phyloP scores from a whole-genome alignment of 2,329 filamentous ascomycete species.

The Cercospora sp. region DNA sequence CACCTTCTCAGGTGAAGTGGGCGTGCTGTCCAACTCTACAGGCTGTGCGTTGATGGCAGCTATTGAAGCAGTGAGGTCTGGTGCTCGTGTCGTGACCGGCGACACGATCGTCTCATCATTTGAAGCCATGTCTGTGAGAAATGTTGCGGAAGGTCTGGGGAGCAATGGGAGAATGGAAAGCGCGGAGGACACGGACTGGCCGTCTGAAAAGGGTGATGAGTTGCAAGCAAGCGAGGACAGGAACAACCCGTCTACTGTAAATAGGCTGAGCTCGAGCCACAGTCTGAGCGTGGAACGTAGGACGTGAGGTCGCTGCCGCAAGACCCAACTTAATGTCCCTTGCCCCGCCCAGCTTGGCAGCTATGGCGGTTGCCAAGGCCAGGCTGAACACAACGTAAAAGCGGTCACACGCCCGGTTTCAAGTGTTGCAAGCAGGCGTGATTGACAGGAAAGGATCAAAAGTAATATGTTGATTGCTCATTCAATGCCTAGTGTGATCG shows the following conservation, averaged over 20 bases:
- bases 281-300: conserved; percentile 1
- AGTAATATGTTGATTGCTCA: not conserved
- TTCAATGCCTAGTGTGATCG: not conserved
- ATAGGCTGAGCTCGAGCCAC: not conserved
- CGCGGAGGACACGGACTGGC: not conserved
- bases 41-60: conserved; percentile 48
- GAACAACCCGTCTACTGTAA: not conserved
- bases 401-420: not conserved
- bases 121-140: conserved; percentile 20
- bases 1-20: conserved; percentile 32
- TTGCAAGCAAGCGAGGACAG: not conserved
- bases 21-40: conserved; percentile 48
- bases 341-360: conserved; percentile 1
- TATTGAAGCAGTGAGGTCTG: conserved; percentile 42
- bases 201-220: too few species aligned
- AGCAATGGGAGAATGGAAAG: not conserved
- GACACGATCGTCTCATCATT: conserved; percentile 31
- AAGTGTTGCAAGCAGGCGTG: not conserved
- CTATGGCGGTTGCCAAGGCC: not conserved
- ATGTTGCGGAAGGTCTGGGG: not conserved
- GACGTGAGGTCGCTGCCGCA: conserved; percentile 1
- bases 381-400: not conserved
- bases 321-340: not conserved
- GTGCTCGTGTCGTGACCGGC: conserved; percentile 29
- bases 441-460: not conserved